A percentile compares a stretch with the other conserved stretches of the same genome.
Evolutionary conservation across 2,329 filamentous ascomycete genomes (phyloP).

Genomic region (Venturia effusa): DNA sequence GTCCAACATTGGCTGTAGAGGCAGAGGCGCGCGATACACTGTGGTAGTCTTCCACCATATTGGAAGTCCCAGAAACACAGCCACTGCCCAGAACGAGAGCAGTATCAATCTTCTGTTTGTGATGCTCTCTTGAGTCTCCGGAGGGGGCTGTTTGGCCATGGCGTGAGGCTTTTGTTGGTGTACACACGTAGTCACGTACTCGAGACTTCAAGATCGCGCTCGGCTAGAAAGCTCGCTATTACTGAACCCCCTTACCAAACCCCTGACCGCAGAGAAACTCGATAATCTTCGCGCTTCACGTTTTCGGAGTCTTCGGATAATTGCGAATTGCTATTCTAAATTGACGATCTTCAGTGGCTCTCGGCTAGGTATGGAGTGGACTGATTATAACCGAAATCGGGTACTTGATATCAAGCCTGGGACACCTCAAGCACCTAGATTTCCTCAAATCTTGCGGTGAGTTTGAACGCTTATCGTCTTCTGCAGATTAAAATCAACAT

Average conservation of each 20-base stretch:
- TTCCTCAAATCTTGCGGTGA: too few species aligned
- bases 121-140: constrained; percentile 61
- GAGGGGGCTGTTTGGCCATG: constrained; percentile 45
- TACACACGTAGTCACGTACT: background rate
- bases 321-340: background rate
- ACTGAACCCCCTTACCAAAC: background rate
- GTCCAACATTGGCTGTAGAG: constrained; percentile 73
- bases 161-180: background rate
- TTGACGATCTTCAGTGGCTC: background rate
- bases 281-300: background rate
- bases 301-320: background rate
- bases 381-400: background rate
- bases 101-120: constrained; percentile 65
- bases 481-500: too few species aligned
- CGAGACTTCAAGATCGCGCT: background rate
- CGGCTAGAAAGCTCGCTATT: background rate
- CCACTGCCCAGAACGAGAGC: constrained; percentile 81
- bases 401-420: background rate
- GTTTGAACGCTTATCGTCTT: too few species aligned
- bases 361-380: too few species aligned
- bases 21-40: constrained; percentile 77
- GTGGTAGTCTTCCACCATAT: constrained; percentile 95
- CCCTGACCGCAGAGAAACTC: background rate
- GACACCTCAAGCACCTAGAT: too few species aligned
- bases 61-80: constrained; percentile 72